These are phyloP conservation scores for Nannizzia gypsea DNA, from an alignment of 2,329 filamentous ascomycete genomes.

Conservation along the genomic window DNA sequence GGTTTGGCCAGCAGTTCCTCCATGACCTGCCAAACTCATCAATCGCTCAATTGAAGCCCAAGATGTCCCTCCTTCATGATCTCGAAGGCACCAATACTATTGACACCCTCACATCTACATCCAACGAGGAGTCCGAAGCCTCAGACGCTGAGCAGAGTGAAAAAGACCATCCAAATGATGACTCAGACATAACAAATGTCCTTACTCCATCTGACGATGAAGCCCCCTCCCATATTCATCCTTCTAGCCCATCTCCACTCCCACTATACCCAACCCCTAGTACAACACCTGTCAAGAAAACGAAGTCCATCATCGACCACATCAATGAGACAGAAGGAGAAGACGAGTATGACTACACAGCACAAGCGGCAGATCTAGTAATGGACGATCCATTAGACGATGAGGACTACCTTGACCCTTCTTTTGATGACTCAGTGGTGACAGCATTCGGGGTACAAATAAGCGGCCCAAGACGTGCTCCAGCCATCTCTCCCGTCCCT, in stretches of 20 bases:
- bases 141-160: not conserved
- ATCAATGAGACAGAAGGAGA: not conserved
- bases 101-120: not conserved
- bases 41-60: conserved; percentile 13
- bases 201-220: not conserved
- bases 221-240: not conserved
- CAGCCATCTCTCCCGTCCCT: not conserved
- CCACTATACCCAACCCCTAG: not conserved
- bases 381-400: not conserved
- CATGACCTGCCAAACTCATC: conserved; percentile 12
- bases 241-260: not conserved
- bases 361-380: not conserved
- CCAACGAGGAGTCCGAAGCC: not conserved
- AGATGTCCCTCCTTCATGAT: conserved; percentile 9
- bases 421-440: not conserved
- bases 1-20: conserved; percentile 14
- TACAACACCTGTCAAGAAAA: not conserved
- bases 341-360: not conserved
- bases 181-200: not conserved
- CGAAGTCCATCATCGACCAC: not conserved
- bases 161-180: not conserved
- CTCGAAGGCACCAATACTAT: not conserved
- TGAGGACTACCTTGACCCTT: not conserved
- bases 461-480: not conserved
- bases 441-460: too few species aligned